Evolutionary conservation across 352 stramenopile genomes (phyloP).

Genomic region (Phytophthora fragariae): DNA sequence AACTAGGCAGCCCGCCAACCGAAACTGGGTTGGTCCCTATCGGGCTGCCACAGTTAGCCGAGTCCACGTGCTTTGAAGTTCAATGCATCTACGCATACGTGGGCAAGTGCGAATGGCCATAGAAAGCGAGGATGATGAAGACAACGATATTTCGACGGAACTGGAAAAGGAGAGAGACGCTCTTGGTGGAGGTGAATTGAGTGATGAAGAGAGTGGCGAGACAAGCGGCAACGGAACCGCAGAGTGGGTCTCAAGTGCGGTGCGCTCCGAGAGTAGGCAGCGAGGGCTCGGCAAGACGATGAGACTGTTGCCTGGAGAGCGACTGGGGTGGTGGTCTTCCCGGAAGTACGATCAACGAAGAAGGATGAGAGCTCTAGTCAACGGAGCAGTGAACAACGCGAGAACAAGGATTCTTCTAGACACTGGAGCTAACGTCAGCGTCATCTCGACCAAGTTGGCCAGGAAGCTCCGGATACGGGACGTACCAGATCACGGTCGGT

Average conservation of each 20-base stretch:
- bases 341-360: neutral
- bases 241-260: neutral
- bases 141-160: neutral
- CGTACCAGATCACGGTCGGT: neutral
- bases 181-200: neutral
- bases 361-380: neutral
- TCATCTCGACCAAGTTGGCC: neutral
- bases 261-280: neutral
- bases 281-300: neutral
- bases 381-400: neutral
- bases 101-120: neutral
- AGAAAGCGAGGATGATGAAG: neutral
- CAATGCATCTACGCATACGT: neutral
- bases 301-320: neutral
- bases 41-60: constrained; percentile 18
- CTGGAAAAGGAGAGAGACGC: neutral
- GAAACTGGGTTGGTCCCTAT: constrained; percentile 7
- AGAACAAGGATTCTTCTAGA: neutral
- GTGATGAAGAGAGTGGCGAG: neutral
- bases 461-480: neutral
- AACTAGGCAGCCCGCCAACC: constrained; percentile 3
- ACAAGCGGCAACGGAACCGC: neutral
- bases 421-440: neutral
- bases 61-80: neutral
- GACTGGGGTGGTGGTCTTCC: neutral